Evolutionary conservation across 768 basidiomycete species (phyloP).

Genomic region (Dentipellis fragilis): DNA sequence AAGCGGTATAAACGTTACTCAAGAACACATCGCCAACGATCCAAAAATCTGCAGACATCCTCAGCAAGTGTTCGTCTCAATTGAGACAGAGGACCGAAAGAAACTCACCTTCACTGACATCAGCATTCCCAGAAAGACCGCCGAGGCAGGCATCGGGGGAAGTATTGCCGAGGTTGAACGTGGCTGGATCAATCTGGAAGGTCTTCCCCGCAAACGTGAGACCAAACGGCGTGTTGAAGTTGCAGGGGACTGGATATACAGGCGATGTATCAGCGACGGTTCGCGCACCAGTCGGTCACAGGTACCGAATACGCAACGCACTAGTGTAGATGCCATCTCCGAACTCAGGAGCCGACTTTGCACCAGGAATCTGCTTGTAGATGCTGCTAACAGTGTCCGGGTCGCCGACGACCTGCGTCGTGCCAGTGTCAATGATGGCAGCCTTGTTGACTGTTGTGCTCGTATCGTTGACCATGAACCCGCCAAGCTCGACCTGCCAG

Average conservation of each 20-base stretch:
- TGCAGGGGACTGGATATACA: not conserved
- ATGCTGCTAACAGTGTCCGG: too few species aligned
- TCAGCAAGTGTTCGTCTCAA: not conserved
- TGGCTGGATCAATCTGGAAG: not conserved
- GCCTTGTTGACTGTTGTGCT: too few species aligned
- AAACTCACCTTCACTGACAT: not conserved
- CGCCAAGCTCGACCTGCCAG: too few species aligned
- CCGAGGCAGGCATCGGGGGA: not conserved
- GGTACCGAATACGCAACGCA: too few species aligned
- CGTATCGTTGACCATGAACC: too few species aligned
- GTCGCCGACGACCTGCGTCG: too few species aligned
- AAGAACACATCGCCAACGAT: not conserved
- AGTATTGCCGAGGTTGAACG: not conserved
- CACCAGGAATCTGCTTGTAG: too few species aligned
- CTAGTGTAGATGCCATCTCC: too few species aligned
- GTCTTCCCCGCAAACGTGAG: not conserved
- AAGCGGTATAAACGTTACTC: not conserved
- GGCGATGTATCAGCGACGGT: too few species aligned
- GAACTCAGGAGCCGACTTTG: too few species aligned
- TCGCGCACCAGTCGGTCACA: too few species aligned
- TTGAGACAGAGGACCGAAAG: not conserved
- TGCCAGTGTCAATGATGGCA: too few species aligned
- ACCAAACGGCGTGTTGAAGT: not conserved
- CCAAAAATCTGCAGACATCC: not conserved
- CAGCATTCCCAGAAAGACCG: not conserved